Conservation (phyloP, 495 filamentous ascomycete species). For the Neurospora sp. region DNA sequence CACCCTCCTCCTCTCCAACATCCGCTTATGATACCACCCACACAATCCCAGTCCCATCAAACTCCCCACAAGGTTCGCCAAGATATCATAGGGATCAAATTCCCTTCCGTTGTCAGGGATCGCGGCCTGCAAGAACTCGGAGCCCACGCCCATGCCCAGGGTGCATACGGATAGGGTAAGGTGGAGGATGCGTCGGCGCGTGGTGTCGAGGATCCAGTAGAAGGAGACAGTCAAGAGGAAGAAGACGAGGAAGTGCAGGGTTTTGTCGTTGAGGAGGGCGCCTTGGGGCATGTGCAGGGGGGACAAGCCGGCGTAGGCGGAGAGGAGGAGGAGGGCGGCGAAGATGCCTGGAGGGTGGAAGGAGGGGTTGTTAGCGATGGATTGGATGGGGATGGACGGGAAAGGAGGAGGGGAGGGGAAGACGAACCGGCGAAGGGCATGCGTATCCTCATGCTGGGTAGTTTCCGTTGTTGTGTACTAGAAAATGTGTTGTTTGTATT, state of each 20-base stretch:
- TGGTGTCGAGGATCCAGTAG: slow-evolving; percentile 96
- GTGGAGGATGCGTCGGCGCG: slow-evolving; percentile 72
- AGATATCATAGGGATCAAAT: slow-evolving; percentile 78
- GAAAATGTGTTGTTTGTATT: not conserved
- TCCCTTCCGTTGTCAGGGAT: slow-evolving; percentile 62
- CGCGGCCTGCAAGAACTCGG: slow-evolving; percentile 73
- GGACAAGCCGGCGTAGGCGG: slow-evolving; percentile 69
- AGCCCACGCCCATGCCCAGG: slow-evolving; percentile 62
- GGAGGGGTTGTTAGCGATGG: slow-evolving; percentile 1
- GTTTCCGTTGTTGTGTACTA: not conserved
- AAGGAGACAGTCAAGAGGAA: slow-evolving; percentile 78
- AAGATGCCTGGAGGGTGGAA: slow-evolving; percentile 52
- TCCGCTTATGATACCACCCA: slow-evolving; percentile 86
- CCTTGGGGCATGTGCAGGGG: slow-evolving; percentile 42
- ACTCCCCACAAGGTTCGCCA: slow-evolving; percentile 81
- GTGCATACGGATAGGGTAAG: slow-evolving; percentile 77
- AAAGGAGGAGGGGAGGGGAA: not conserved
- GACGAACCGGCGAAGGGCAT: slow-evolving; percentile 61
- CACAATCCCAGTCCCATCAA: slow-evolving; percentile 59
- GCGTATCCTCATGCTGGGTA: slow-evolving; percentile 53
- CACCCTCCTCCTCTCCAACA: slow-evolving; percentile 80
- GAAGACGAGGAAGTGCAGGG: slow-evolving; percentile 82
- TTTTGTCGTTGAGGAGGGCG: slow-evolving; percentile 65
- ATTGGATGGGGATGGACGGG: not conserved
- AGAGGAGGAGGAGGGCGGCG: slow-evolving; percentile 58